Conservation (phyloP, 164 flowering plant species). For the Stephania japonica region DNA sequence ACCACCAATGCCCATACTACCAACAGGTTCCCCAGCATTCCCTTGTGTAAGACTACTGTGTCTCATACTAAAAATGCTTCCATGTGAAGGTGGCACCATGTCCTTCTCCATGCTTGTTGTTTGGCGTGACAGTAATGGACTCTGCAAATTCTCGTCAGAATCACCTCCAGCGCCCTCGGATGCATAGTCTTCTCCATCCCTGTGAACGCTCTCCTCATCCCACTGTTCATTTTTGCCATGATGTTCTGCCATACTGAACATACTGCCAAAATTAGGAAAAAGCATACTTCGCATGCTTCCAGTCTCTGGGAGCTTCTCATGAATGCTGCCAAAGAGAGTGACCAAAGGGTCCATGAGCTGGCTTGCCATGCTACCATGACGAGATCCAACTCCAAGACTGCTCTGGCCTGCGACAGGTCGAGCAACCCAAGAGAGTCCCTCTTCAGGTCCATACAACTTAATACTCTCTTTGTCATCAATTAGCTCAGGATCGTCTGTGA, state of each 20-base stretch:
- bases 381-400: slow-evolving; percentile 57
- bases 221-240: slow-evolving; percentile 35
- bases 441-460: slow-evolving; percentile 69
- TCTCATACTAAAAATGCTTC: slow-evolving; percentile 40
- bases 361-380: slow-evolving; percentile 65
- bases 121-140: slow-evolving; percentile 52
- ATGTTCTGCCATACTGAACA: slow-evolving; percentile 40
- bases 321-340: slow-evolving; percentile 81
- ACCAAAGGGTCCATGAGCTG: slow-evolving; percentile 91
- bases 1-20: slow-evolving; percentile 53
- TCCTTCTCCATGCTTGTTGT: slow-evolving; percentile 41
- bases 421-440: slow-evolving; percentile 85
- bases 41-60: slow-evolving; percentile 37
- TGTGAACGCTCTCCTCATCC: slow-evolving; percentile 51
- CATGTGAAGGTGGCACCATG: slow-evolving; percentile 39
- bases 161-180: slow-evolving; percentile 38
- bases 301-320: slow-evolving; percentile 73
- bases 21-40: slow-evolving; percentile 29
- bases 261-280: slow-evolving; percentile 55
- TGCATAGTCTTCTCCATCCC: slow-evolving; percentile 35
- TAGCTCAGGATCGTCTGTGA: slow-evolving; percentile 42
- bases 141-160: slow-evolving; percentile 43
- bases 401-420: slow-evolving; percentile 78
- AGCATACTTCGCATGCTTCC: slow-evolving; percentile 53
- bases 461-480: slow-evolving; percentile 41